Base-by-base conservation (phyloP, 257 asterid genomes). In the Jacaranda mimosifolia region DNA sequence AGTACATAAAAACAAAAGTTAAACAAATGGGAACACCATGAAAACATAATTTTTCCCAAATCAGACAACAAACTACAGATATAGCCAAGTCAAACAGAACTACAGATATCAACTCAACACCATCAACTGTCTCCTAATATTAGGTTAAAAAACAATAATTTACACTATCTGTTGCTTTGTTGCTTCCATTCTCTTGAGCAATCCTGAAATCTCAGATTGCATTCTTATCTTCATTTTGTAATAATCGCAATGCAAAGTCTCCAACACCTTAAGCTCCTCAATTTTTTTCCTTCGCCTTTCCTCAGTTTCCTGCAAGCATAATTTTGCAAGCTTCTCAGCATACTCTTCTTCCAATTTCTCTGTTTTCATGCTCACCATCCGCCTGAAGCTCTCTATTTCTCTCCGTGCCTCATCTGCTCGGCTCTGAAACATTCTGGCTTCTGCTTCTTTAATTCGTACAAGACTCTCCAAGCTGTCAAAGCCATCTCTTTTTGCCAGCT, bases 151-250 rank as follows among this genome's bases (percentile, higher is more conserved):
- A 36, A 58, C 4, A 68, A 35, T 36, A 68, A 19, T 65, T 13
- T 79, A 93, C 68, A 91, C 94, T 83, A 85, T 66, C 83, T 87
- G 94, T 55, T 91, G 94, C 81, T 93, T 91, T 6, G 97, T 86
- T 1, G 91, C 88, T 71, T 95, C 98, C 99, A 95, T 95, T 84
- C 97, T 91, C 88, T 89, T 88, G 69, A 95, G 79, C 89, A 95
- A 86, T 46, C 94, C 99, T 0, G 97, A 92, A 38, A 90, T 88
- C 85, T 95, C 99, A 5, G 91, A 73, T 73, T 93, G 96, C 97
- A 93, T 93, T 79, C 98, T 88, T 55, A 91, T 53, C 90, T 95
- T 95, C 98, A 95, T 91, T 69, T 91, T 85, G 82, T 84, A 90
- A 70, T 93, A 95, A 82, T 91, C 95, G 18, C 89, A 86, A 21